Evolutionary conservation across 306 rosid genomes (phyloP).

Genomic region (Begonia fuchsioides): DNA sequence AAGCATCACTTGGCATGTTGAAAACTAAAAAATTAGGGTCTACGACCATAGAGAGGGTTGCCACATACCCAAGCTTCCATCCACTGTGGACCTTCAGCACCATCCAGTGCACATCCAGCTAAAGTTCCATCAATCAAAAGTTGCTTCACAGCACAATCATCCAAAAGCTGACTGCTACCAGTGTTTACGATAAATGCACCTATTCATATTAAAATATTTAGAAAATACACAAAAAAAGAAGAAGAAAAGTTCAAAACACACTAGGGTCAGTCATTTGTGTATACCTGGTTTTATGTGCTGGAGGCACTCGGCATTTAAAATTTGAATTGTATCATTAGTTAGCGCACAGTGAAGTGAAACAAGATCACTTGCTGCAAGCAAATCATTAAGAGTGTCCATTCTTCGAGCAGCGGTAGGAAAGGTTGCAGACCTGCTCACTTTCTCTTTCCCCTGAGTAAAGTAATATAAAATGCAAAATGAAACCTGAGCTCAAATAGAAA

Average conservation of each 20-base stretch:
- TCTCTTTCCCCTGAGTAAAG: conserved; percentile 43
- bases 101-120: conserved; percentile 98
- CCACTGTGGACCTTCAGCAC: conserved; percentile 99
- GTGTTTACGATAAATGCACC: conserved; percentile 96
- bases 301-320: conserved; percentile 76
- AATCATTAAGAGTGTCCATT: conserved; percentile 97
- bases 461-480: conserved; percentile 4
- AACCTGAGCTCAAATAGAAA: conserved; percentile 1
- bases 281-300: conserved; percentile 92
- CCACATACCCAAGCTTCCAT: conserved; percentile 98
- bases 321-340: conserved; percentile 83
- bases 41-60: conserved; percentile 10
- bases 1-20: not conserved
- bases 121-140: conserved; percentile 91
- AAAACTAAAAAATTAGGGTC: conserved; percentile 6
- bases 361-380: conserved; percentile 95
- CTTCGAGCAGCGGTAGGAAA: conserved; percentile 89
- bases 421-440: conserved; percentile 22
- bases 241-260: conserved; percentile 1
- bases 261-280: conserved; percentile 4
- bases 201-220: conserved; percentile 15
- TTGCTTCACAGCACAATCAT: conserved; percentile 97
- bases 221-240: conserved; percentile 1
- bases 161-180: conserved; percentile 87
- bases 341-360: conserved; percentile 87